A percentile compares a stretch with the other conserved stretches of the same genome.
Conservation (phyloP, 2,329 filamentous ascomycete genomes). For the Coleophoma crateriformis region DNA sequence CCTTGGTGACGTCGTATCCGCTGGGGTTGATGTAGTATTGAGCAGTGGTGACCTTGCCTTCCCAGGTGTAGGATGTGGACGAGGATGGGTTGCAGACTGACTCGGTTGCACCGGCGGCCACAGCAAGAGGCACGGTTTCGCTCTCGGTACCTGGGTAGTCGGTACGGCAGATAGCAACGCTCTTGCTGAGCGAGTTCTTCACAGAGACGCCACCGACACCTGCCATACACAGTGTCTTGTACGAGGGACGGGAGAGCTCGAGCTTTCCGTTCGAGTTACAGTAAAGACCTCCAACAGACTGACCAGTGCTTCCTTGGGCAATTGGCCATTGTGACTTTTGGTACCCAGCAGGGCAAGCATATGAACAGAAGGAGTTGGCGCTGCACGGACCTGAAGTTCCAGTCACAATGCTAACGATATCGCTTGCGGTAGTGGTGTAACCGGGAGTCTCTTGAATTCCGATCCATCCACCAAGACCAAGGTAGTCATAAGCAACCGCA, state of each 20-base stretch:
- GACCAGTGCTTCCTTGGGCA: conserved; percentile 69
- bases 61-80: conserved; percentile 70
- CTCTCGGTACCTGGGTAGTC: conserved; percentile 92
- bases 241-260: conserved; percentile 65
- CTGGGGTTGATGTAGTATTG: conserved; percentile 96
- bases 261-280: conserved; percentile 72
- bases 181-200: conserved; percentile 63
- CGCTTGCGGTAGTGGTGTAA: conserved; percentile 38
- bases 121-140: conserved; percentile 74
- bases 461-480: conserved; percentile 69
- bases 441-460: conserved; percentile 65
- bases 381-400: conserved; percentile 57
- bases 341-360: conserved; percentile 86
- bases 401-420: conserved; percentile 62
- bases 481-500: conserved; percentile 63
- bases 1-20: conserved; percentile 59
- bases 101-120: conserved; percentile 51
- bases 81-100: conserved; percentile 72
- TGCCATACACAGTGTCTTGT: conserved; percentile 66
- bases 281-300: conserved; percentile 84
- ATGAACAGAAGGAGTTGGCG: conserved; percentile 74
- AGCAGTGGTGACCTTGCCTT: conserved; percentile 70
- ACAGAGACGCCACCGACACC: conserved; percentile 66
- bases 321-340: conserved; percentile 87
- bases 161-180: conserved; percentile 81